These are phyloP conservation scores for Lindgomyces ingoldianus DNA, from an alignment of 495 filamentous ascomycete genomes.

Conservation along the genomic window DNA sequence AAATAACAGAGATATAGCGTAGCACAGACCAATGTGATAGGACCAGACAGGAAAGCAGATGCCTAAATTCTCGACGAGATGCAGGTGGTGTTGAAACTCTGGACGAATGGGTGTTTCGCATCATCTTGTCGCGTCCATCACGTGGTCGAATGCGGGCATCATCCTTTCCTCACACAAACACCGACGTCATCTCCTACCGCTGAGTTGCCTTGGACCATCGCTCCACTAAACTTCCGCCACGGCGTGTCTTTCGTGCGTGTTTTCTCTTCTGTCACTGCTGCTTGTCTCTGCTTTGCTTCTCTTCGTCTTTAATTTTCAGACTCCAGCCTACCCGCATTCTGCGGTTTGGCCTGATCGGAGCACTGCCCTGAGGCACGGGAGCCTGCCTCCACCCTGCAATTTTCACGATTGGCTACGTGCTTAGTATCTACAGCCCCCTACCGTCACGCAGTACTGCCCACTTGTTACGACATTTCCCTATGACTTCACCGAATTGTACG, in stretches of 20 bases:
- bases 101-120: neutral
- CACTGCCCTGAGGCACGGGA: constrained; percentile 29
- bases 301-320: neutral
- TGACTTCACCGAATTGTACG: constrained; percentile 32
- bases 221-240: neutral
- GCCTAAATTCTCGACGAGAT: neutral
- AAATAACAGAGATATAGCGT: neutral
- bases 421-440: constrained; percentile 17
- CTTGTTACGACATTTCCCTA: constrained; percentile 4
- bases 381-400: neutral
- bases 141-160: neutral
- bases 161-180: neutral
- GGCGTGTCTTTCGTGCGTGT: constrained; percentile 19
- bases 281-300: neutral
- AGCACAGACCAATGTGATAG: neutral
- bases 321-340: neutral
- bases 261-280: neutral
- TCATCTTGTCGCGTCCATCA: neutral
- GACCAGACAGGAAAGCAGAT: neutral
- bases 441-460: constrained; percentile 1
- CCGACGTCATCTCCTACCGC: constrained; percentile 24
- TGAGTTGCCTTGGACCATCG: constrained; percentile 25
- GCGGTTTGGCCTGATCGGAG: neutral
- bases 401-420: constrained; percentile 10
- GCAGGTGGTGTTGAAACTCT: constrained; percentile 1